Base-by-base conservation (phyloP, 352 stramenopile species). In the Nothophytophthora sp. region DNA sequence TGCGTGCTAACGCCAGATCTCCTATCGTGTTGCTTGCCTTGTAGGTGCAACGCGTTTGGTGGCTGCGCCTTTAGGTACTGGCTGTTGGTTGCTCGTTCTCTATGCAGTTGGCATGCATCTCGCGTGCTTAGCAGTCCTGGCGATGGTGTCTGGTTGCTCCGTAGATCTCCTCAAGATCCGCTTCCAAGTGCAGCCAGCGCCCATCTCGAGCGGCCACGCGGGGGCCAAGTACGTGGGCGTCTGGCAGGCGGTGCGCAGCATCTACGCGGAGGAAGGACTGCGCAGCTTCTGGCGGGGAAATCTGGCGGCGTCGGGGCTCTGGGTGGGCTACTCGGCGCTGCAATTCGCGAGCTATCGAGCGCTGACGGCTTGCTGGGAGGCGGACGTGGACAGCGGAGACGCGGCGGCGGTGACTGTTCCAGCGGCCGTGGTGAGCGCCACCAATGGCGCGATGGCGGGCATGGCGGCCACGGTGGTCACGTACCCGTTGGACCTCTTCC, bases 401-500 rank as follows among this genome's bases (percentile, higher is more conserved):
- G 29, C 12, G 12, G 6, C 11, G 5, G 20, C n/a, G 1, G 3
- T 38, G 9, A 23, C 7, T 11, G 25, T 19, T 19, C 59, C 28
- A n/a, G 32, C 36, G 8, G 43, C 67, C 0, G 34, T 76, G 1
- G 58, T 88, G 4, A 76, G 68, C 50, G 96, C 94, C 47, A 39
- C 76, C 7, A 89, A 91, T 50, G 96, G 96, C 20, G 93, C 94
- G 7, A 46, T 77, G 5, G 87, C 94, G 0, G 96, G 92, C 2
- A 73, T 97, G 16, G 70, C 83, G 45, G 91, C 94, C 1, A 98
- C 94, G 0, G 28, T 92, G 4, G 55, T 80, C 8, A 98, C 94
- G 11, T 99, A 99, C 62, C 96, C 96, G 13, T 86, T 98, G 48
- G 96, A 99, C 63, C 70, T 98, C 13, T 96, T 93, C 39, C 84